These are phyloP conservation scores for Coniochaeta prunicola DNA, from an alignment of 2,329 filamentous ascomycete genomes.

Conservation along the genomic window DNA sequence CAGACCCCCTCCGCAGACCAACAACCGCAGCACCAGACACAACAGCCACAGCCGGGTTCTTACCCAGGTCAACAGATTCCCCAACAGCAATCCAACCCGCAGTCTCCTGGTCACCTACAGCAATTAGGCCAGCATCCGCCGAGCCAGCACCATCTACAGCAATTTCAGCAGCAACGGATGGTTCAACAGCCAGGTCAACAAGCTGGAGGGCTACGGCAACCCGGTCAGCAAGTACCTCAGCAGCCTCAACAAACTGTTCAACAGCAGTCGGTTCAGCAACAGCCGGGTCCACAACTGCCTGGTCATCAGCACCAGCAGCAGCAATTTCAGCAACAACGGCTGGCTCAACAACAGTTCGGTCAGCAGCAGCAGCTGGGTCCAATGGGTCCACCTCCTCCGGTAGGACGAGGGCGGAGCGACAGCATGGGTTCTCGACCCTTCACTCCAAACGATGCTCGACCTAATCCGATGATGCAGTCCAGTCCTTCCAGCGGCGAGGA, in stretches of 20 bases:
- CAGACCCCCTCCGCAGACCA: background rate
- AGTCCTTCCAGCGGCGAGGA: background rate
- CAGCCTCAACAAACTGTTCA: background rate
- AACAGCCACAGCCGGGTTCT: background rate
- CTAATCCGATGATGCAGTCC: background rate
- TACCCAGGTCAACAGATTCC: constrained; percentile 1
- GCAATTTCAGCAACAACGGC: constrained; percentile 4
- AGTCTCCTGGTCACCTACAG: background rate
- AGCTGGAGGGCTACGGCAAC: constrained; percentile 8
- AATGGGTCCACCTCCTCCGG: background rate
- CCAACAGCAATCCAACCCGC: background rate
- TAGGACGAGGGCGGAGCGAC: background rate
- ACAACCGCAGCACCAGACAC: background rate
- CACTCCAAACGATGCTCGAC: background rate
- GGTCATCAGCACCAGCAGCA: constrained; percentile 1
- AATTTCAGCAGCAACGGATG: constrained; percentile 4
- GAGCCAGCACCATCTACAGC: constrained; percentile 4
- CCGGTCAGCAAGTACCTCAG: constrained; percentile 4
- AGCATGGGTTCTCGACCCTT: background rate
- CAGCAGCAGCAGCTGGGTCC: constrained; percentile 1
- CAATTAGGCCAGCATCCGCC: constrained; percentile 3
- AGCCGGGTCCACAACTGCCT: background rate
- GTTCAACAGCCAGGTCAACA: constrained; percentile 8
- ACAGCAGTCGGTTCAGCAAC: background rate
- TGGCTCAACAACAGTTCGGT: background rate